A percentile compares a stretch with the other conserved stretches of the same genome.
These are phyloP conservation scores for Haplographium delicatum DNA, from an alignment of 495 filamentous ascomycete species.

Conservation along the genomic window DNA sequence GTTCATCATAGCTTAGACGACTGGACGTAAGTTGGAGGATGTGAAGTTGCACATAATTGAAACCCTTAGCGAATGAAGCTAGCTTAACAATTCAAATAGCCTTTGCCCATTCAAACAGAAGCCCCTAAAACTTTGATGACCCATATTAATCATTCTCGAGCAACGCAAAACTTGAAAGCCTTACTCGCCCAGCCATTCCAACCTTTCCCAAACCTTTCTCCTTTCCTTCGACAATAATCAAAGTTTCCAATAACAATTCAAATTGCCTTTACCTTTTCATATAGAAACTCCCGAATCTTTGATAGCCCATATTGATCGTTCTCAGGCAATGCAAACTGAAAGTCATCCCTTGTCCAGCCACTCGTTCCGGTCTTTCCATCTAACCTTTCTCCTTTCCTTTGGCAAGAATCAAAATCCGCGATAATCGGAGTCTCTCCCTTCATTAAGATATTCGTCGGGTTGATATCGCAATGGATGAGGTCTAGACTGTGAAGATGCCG, in stretches of 20 bases:
- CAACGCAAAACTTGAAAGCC: conserved; percentile 13
- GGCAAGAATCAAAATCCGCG: conserved; percentile 38
- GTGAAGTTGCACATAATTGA: too few relatives aligned
- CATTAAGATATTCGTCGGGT: conserved; percentile 31
- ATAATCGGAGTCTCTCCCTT: conserved; percentile 30
- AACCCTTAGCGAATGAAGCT: too few relatives aligned
- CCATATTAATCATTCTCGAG: conserved; percentile 14
- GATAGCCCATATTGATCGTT: conserved; percentile 15
- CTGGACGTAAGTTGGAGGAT: too few relatives aligned
- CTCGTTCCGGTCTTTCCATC: conserved; percentile 20
- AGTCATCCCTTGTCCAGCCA: conserved; percentile 13
- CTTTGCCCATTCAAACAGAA: too few relatives aligned
- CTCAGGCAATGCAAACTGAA: conserved; percentile 8
- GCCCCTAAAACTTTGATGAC: too few relatives aligned
- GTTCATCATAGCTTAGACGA: too few relatives aligned
- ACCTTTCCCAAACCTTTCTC: conserved; percentile 21
- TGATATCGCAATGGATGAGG: conserved; percentile 29
- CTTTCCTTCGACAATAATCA: conserved; percentile 30
- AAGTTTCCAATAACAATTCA: conserved; percentile 46
- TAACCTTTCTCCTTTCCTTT: conserved; percentile 24
- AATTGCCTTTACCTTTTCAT: too few relatives aligned
- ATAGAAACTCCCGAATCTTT: too few relatives aligned
- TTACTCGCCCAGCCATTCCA: conserved; percentile 12
- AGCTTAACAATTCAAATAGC: too few relatives aligned
- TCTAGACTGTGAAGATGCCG: conserved; percentile 27